Conservation (phyloP, 768 basidiomycete genomes). For the Termitomyces sp. region DNA sequence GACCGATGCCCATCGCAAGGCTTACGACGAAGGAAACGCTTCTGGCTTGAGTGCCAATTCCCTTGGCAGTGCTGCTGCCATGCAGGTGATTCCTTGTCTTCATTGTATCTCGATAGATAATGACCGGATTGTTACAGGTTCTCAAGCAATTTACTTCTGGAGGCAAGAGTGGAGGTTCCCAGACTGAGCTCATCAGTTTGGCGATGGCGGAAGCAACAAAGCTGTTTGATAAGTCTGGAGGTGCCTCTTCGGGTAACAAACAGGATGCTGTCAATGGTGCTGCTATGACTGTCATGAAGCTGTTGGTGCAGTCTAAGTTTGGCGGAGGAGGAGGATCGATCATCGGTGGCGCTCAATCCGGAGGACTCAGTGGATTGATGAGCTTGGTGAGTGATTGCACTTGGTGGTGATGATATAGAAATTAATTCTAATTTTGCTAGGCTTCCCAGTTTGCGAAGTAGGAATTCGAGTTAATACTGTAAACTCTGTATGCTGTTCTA, state of each 20-base stretch:
- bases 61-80: slow-evolving; percentile 73
- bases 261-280: slow-evolving; percentile 85
- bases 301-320: slow-evolving; percentile 67
- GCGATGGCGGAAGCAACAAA: slow-evolving; percentile 83
- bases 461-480: not conserved
- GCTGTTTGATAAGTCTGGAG: slow-evolving; percentile 67
- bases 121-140: slow-evolving; percentile 15
- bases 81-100: slow-evolving; percentile 41
- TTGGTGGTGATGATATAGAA: not conserved
- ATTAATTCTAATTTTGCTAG: slow-evolving; percentile 7
- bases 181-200: slow-evolving; percentile 71
- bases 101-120: not conserved
- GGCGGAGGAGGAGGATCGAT: slow-evolving; percentile 22
- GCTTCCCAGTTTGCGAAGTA: slow-evolving; percentile 22
- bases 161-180: slow-evolving; percentile 30
- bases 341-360: slow-evolving; percentile 61
- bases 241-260: slow-evolving; percentile 60
- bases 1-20: slow-evolving; percentile 53
- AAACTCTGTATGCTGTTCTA: not conserved
- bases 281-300: slow-evolving; percentile 81
- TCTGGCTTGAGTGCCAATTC: slow-evolving; percentile 51
- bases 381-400: slow-evolving; percentile 43
- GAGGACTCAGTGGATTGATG: slow-evolving; percentile 60
- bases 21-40: slow-evolving; percentile 50
- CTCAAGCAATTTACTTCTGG: slow-evolving; percentile 68